Base-by-base conservation (phyloP, 2,329 filamentous ascomycete genomes). In the Penicillium sp. region DNA sequence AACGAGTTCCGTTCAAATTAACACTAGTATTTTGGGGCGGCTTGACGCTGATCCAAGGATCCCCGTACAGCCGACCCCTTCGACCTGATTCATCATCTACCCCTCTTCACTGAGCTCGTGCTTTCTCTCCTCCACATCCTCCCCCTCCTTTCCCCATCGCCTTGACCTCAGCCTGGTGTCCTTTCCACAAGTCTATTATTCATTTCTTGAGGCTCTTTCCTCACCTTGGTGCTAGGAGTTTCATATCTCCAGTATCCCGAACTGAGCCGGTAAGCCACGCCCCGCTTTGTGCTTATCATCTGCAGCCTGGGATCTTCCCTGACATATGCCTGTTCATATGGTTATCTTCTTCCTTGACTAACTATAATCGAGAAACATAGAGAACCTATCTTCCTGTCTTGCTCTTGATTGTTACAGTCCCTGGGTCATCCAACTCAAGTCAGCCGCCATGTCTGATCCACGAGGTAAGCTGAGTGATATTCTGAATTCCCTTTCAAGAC, bases 11-110 rank as follows among this genome's bases (percentile, higher is more conserved):
- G n/a, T n/a, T n/a, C 9, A 5, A 9, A 22, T 9, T 22, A 9
- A 22, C 18, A 9, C 5, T 5, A 5, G 18, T 5, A 22, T 5
- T 22, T 9, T 22, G 5, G 5, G 5, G 18, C 39, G 43, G 38
- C 35, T 38, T 32, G n/a, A 12, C 5, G 23, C 18, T 31, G 29
- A 35, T 30, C 43, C 43, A 41, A 42, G 41, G 43, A 34, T 43
- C 13, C 32, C 26, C 30, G 20, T 14, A 34, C 22, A 18, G 18
- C 34, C 25, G 18, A 34, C 18, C 15, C 34, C 14, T 12, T 38
- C 32, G 32, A 36, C 38, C 47, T 44, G 45, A 53, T 48, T 52
- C 45, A 52, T 50, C 45, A 49, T 49, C 48, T 52, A 54, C 51
- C 51, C 51, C 51, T 54, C 51, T 45, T 41, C 50, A 47, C 45